Base-by-base conservation (phyloP, 306 rosid species). In the Lathyrus aphaca region DNA sequence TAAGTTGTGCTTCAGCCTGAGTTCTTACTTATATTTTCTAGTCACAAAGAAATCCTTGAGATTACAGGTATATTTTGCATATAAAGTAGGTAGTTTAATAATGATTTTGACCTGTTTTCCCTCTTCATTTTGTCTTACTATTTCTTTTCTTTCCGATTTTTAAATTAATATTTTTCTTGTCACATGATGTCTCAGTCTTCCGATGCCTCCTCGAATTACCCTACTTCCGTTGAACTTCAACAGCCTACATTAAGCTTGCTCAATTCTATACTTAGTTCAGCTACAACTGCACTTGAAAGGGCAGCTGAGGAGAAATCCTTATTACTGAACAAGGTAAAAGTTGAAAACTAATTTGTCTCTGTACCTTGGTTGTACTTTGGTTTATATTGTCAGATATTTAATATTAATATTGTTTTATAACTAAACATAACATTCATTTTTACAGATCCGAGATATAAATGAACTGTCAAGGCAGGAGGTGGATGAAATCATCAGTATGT, bases 381-480 rank as follows among this genome's bases (percentile, higher is more conserved):
- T 54, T 18, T 74, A 11, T 61, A 42, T 11, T 49, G 6, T 35
- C 7, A 8, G 2, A 48, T 66, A 4, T 63, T 19, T 43, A 14
- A 30, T 54, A 66, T 59, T 40, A 10, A 29, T 48, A 67, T 59
- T 42, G 18, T 69, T 39, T 64, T 21, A 61, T 35, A 11, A 32
- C 40, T 16, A 42, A 60, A 71, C 63, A 62, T 23, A 32, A 13
- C 62, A 12, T 42, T 19, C 9, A 55, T 29, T 40, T 74, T 44
- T 73, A 65, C 87, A 94, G 97, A 87, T 94, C 76, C 90, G 80
- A 59, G 98, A 90, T 82, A 83, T 94, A 69, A 94, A 88, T 81
- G 97, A 94, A 79, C 63, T 94, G 56, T 85, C 98, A 37, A 87
- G 98, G 71, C 97, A 90, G 74, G 97, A 88, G 84, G 95, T 94